Evolutionary conservation across 257 asterid genomes (phyloP).

Genomic region (Prunella vulgaris): DNA sequence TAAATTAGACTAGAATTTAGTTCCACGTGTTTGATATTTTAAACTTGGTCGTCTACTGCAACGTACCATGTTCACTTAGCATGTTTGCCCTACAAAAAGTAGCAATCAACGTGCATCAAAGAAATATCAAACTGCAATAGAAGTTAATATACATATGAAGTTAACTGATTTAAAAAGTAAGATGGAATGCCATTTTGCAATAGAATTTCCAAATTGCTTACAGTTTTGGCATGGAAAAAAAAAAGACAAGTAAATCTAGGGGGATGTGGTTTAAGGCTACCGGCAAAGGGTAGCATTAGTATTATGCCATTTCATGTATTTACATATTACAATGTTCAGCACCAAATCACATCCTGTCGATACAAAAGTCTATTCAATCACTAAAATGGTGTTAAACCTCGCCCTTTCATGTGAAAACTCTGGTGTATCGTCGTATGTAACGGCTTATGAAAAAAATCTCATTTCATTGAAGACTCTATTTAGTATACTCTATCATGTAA

Average conservation of each 20-base stretch:
- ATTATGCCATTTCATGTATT: background rate
- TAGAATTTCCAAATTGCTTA: background rate
- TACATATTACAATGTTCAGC: background rate
- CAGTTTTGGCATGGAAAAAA: background rate
- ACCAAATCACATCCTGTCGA: background rate
- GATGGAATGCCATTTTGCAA: background rate
- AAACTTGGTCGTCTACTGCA: too few relatives aligned
- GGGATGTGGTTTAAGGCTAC: background rate
- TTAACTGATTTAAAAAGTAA: background rate
- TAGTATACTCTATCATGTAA: slow-evolving; percentile 6
- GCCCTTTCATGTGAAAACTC: background rate
- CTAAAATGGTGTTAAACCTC: background rate
- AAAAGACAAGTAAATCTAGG: background rate
- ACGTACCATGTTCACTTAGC: too few relatives aligned
- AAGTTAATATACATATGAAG: background rate
- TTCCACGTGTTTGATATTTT: too few relatives aligned
- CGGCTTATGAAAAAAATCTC: background rate
- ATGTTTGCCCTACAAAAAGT: too few relatives aligned
- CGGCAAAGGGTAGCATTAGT: background rate
- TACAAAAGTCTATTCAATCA: background rate
- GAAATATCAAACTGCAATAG: background rate
- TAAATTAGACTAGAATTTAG: too few relatives aligned
- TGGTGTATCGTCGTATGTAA: background rate
- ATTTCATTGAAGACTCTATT: background rate
- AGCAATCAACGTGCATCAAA: background rate